Base-by-base conservation (phyloP, 306 rosid species). In the Vigna nakashimae region DNA sequence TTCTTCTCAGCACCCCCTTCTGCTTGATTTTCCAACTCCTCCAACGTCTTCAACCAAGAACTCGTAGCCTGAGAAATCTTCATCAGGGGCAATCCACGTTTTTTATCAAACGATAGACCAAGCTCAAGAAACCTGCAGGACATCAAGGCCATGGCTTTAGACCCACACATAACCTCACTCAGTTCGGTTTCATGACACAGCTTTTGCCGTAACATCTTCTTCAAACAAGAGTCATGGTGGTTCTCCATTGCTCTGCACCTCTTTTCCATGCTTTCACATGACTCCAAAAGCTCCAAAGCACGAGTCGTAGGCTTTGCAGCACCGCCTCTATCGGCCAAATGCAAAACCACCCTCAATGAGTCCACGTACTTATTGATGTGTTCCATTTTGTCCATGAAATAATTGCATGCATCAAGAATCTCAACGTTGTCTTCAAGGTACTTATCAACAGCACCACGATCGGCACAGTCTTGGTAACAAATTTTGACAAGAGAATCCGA, bases 401-500 rank as follows among this genome's bases (percentile, higher is more conserved):
- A 60, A 73, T 84, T 84, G 66, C 90, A 87, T 26, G 76, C 56
- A 59, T 87, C 90, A 14, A 87, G 88, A 55, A 84, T 70, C 53
- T 82, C 85, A 76, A 77, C 30, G 12, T 82, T 82, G 24, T 52
- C 69, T 38, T 84, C 90, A 22, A 87, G 71, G 72, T 84, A 82
- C 80, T 48, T 53, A 24, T 87, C 88, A 32, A 84, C 67, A 65
- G 22, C 20, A 4, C 4, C 63, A 5, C 56, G 74, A 6, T 87
- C 82, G 5, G 13, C 30, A 45, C 17, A 73, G 38, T 53, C 82
- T 49, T 17, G 76, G 38, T 24, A 5, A 57, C 75, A 46, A 45
- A 77, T 3, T 2, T 79, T 76, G 56, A 12, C 38, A 13, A 87
- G 63, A 4, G 79, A 76, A 50, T 70, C 68, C n/a, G 85, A 49